Base-by-base conservation (phyloP, 2,329 filamentous ascomycete species). In the Xylaria multiplex region DNA sequence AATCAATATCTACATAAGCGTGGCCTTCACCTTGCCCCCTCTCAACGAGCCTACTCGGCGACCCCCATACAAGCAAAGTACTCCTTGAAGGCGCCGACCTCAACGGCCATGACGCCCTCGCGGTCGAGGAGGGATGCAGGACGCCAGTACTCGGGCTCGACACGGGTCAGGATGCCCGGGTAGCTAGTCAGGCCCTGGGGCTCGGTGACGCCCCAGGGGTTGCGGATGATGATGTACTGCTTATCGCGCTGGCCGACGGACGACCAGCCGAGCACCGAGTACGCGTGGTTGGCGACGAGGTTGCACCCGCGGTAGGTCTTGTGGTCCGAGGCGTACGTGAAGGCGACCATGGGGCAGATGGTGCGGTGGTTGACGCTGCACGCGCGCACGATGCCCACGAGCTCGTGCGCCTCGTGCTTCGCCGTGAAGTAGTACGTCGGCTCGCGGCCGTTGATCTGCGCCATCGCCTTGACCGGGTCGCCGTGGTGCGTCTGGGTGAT, bases 401-500 rank as follows among this genome's bases (percentile, higher is more conserved):
- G 72, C 64, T 80, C 78, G 13, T 67, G 55, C 27, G 73, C 70
- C 8, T 74, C 73, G 72, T 77, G 79, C 43, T 74, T 73, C 48
- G 76, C 70, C 6, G 72, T 76, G 68, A 74, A 69, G 71, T 72
- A 81, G 75, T 81, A 81, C 27, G 76, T 72, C 37, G 79, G 77
- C 40, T 77, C 74, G 46, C 74, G 76, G 48, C 77, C 78, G 71
- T 79, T 80, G 70, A 82, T 77, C 74, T 82, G 80, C 3, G 79
- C 79, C 80, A 82, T 81, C 56, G 79, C 79, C 74, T 82, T 82
- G 73, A 82, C 71, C 13, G 80, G 80, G 71, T 82, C 80, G 68
- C 81, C 81, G 65, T 76, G 74, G 73, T 77, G 74, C 5, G 75
- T 77, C 71, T 79, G 75, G 24, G 80, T 82, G 69, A 82, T 76